Evolutionary conservation across 495 filamentous ascomycete species (phyloP), one percentile per base, ranked within the genome.

Genomic region (Aspergillus cristatus): DNA sequence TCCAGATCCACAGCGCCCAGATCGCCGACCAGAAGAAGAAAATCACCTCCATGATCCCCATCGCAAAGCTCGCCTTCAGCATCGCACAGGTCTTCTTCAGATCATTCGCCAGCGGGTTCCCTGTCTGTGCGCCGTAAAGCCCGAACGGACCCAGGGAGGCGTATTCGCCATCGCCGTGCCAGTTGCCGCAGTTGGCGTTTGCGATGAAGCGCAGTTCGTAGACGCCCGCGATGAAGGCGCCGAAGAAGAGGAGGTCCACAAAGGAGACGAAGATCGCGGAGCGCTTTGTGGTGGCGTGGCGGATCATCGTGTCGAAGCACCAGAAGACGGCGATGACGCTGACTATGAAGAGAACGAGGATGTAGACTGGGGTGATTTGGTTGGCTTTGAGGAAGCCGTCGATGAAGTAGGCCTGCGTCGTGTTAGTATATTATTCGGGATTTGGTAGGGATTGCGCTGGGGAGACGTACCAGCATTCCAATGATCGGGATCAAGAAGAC

Each of bases 301-400:
- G 72, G 71, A 95, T 80, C 10, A 94, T 63, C 3, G 88, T 95
- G 57, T 75, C 78, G 56, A 93, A 48, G 28, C 75, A 70, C 87
- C 87, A 95, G 52, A 79, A 84, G 20, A 75, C 67, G 11, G 74
- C 88, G 32, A 95, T 73, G 2, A 85, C 79, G 28, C 81, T 81
- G 54, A 84, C 78, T 63, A 95, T 94, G 77, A 95, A 95, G 46
- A 95, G 78, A 42, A 93, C 71, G 15, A 95, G 79, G 62, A 93
- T 81, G 65, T 79, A 84, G 46, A 67, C 57, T 1, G 88, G 88
- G 8, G 85, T 90, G 37, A 94, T 73, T 42, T 62, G 48, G 67
- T 91, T 87, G 43, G 63, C 57, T 42, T 73, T 63, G 42, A 78
- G 66, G 65, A 79, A 88, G 54, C 72, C 70, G 62, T 90, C 55